Evolutionary conservation across 495 filamentous ascomycete species (phyloP).

Genomic region (Penicillium riverlandense): DNA sequence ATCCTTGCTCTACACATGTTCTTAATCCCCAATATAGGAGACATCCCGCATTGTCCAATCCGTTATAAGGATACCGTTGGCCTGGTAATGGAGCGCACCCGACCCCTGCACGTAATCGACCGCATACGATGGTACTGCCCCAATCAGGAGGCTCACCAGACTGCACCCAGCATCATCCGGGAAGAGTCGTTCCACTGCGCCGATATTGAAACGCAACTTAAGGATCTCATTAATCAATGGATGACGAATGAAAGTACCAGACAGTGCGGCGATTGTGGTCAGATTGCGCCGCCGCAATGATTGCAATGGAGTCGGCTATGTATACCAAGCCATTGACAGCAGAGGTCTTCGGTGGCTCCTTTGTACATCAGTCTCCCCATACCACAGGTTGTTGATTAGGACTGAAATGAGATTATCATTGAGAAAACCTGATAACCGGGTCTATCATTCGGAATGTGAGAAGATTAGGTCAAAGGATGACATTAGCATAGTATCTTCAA

Average conservation of each 20-base stretch:
- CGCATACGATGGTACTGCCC: slow-evolving; percentile 75
- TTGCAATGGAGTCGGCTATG: too few relatives aligned
- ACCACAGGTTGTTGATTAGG: too few relatives aligned
- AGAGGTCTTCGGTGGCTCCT: too few relatives aligned
- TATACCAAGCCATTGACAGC: too few relatives aligned
- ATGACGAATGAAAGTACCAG: slow-evolving; percentile 54
- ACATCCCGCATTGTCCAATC: slow-evolving; percentile 66
- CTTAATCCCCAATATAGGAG: slow-evolving; percentile 21
- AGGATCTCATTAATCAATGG: slow-evolving; percentile 69
- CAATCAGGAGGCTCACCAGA: slow-evolving; percentile 28
- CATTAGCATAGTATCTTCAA: slow-evolving; percentile 3
- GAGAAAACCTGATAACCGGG: neutral
- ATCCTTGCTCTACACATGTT: neutral
- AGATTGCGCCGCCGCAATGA: slow-evolving; percentile 1
- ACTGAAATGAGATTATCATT: too few relatives aligned
- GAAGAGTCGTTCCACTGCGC: slow-evolving; percentile 74
- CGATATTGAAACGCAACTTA: slow-evolving; percentile 79
- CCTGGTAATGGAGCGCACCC: slow-evolving; percentile 71
- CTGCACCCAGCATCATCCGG: slow-evolving; percentile 46
- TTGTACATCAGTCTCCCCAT: too few relatives aligned
- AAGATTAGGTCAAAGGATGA: neutral
- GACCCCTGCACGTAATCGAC: slow-evolving; percentile 61
- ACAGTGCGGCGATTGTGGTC: slow-evolving; percentile 63
- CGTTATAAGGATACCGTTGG: slow-evolving; percentile 52
- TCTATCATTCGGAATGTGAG: neutral